Evolutionary conservation across 140 eudicot genomes (phyloP).

Genomic region (Cichorium intybus): DNA sequence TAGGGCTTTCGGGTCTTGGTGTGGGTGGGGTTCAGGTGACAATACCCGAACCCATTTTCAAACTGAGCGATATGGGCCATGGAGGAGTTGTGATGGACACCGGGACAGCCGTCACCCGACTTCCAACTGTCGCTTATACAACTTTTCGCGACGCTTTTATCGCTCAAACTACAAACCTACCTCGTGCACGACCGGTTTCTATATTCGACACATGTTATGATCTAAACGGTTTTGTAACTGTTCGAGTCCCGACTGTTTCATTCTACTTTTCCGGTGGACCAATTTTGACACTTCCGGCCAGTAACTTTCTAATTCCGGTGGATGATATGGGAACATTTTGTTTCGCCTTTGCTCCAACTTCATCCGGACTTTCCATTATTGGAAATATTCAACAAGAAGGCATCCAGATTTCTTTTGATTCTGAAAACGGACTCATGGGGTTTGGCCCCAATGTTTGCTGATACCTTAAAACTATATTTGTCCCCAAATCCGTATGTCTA

Average conservation of each 20-base stretch:
- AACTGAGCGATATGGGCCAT: constrained; percentile 47
- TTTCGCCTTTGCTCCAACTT: constrained; percentile 89
- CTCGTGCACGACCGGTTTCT: constrained; percentile 49
- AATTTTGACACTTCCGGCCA: constrained; percentile 75
- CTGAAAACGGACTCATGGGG: constrained; percentile 63
- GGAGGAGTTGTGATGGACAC: constrained; percentile 97
- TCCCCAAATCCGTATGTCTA: background rate
- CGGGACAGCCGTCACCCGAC: constrained; percentile 83
- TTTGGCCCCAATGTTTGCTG: constrained; percentile 83
- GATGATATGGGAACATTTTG: constrained; percentile 85
- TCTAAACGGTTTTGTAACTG: constrained; percentile 62
- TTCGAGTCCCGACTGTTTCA: constrained; percentile 86
- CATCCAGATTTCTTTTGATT: constrained; percentile 76
- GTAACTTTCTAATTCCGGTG: constrained; percentile 76
- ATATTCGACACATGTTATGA: constrained; percentile 88
- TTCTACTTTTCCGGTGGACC: constrained; percentile 77
- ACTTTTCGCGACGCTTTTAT: constrained; percentile 70
- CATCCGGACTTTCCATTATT: constrained; percentile 69
- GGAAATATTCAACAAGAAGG: constrained; percentile 99
- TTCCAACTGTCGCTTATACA: constrained; percentile 58
- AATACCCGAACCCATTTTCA: constrained; percentile 51
- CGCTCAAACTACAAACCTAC: constrained; percentile 56
- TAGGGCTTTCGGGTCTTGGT: constrained; percentile 76
- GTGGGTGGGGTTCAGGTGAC: constrained; percentile 75
- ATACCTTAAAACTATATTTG: background rate